Percentiles rank a stretch among this genome's conserved stretches.
Evolutionary conservation across 2,329 filamentous ascomycete species (phyloP).

Genomic region (Clonostachys rosea): DNA sequence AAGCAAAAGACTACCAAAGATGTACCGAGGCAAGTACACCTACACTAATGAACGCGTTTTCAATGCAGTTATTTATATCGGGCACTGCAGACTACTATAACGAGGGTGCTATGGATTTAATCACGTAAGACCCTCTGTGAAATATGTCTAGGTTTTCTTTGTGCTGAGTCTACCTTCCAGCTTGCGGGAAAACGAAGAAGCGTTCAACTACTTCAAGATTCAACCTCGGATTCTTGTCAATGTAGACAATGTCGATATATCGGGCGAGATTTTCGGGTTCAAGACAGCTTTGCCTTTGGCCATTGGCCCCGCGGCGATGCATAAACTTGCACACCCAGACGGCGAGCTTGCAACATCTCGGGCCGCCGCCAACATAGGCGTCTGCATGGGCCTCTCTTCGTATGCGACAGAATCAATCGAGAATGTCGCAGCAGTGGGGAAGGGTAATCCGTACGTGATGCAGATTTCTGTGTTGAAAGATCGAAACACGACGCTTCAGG

Average conservation of each 20-base stretch:
- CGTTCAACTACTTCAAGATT: slow-evolving; percentile 42
- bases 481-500: slow-evolving; percentile 29
- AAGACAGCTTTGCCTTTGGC: slow-evolving; percentile 44
- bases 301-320: slow-evolving; percentile 48
- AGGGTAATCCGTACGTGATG: slow-evolving; percentile 40
- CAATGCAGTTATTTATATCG: no score
- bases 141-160: not conserved
- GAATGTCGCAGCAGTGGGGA: slow-evolving; percentile 33
- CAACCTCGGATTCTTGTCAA: slow-evolving; percentile 37
- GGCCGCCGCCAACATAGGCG: slow-evolving; percentile 34
- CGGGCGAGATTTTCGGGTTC: slow-evolving; percentile 35
- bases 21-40: not conserved
- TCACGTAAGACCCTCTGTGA: slow-evolving; percentile 3
- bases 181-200: slow-evolving; percentile 48
- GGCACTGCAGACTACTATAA: slow-evolving; percentile 39
- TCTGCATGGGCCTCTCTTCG: slow-evolving; percentile 15
- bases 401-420: slow-evolving; percentile 16
- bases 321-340: slow-evolving; percentile 44
- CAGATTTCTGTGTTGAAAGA: slow-evolving; percentile 50
- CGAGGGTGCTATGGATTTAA: slow-evolving; percentile 48
- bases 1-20: not conserved
- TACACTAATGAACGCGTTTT: no score
- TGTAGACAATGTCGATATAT: slow-evolving; percentile 27
- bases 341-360: slow-evolving; percentile 43
- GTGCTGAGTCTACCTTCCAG: not conserved